Evolutionary conservation across 371 early-diverging fungal species (phyloP).

Genomic region (Syncephalastrum sp.): DNA sequence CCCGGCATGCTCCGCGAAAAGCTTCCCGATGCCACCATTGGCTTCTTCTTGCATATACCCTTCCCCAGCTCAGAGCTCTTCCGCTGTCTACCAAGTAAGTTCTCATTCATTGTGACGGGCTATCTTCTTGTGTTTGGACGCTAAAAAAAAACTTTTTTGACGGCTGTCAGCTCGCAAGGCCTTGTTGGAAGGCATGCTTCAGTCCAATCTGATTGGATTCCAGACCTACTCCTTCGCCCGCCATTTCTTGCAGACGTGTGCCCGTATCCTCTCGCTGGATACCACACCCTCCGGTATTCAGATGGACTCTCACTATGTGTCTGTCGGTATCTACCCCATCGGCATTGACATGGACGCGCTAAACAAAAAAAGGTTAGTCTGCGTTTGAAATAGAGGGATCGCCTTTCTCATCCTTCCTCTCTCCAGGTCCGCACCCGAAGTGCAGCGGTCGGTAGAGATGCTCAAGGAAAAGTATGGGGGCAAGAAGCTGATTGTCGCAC

Average conservation of each 20-base stretch:
- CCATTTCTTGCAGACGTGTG: conserved; percentile 93
- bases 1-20: conserved; percentile 84
- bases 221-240: conserved; percentile 97
- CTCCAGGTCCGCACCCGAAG: conserved; percentile 37
- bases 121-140: no score
- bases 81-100: conserved; percentile 83
- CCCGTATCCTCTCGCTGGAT: conserved; percentile 86
- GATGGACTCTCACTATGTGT: conserved; percentile 73
- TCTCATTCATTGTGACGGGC: conserved; percentile 17
- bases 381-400: not conserved
- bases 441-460: conserved; percentile 71
- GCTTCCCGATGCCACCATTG: conserved; percentile 84
- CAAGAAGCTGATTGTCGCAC: conserved; percentile 95
- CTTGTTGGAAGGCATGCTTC: conserved; percentile 89
- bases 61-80: conserved; percentile 97
- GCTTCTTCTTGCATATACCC: conserved; percentile 97
- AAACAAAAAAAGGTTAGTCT: conserved; percentile 54
- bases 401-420: not conserved
- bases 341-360: conserved; percentile 87
- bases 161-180: conserved; percentile 72
- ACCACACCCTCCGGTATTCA: conserved; percentile 86
- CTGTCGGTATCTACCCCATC: conserved; percentile 97
- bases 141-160: conserved; percentile 26
- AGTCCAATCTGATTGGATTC: conserved; percentile 89
- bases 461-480: conserved; percentile 87